These are phyloP conservation scores for Flaveria linearis DNA, from an alignment of 129 eudicot genomes.

Conservation along the genomic window DNA sequence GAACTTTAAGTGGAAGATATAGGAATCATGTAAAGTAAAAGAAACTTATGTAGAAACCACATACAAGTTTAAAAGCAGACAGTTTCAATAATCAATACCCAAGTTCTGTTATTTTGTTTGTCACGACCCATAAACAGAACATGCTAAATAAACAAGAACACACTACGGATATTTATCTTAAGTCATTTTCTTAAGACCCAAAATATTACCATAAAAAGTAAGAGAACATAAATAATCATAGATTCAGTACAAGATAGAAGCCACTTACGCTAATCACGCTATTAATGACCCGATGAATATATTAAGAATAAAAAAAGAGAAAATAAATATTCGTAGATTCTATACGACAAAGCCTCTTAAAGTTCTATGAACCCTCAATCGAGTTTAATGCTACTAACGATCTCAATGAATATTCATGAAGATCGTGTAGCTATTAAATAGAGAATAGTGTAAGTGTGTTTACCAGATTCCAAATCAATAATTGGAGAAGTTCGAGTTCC, in stretches of 20 bases:
- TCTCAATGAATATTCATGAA: neutral
- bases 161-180: neutral
- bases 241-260: neutral
- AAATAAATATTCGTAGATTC: neutral
- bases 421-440: neutral
- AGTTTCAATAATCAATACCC: neutral
- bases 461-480: neutral
- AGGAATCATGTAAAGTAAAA: neutral
- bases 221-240: neutral
- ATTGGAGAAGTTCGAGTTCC: neutral
- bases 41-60: neutral
- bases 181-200: neutral
- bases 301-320: neutral
- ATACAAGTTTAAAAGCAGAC: constrained; percentile 1
- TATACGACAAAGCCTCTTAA: neutral
- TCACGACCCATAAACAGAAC: neutral
- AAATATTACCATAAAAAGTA: neutral
- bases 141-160: neutral
- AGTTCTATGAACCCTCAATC: neutral
- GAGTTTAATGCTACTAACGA: neutral
- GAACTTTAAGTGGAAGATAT: neutral
- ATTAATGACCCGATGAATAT: neutral
- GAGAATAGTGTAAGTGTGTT: neutral
- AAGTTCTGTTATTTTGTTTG: neutral
- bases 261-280: neutral